Conservation (phyloP, 768 basidiomycete species). For the Tylopilus vinaceipallidus region DNA sequence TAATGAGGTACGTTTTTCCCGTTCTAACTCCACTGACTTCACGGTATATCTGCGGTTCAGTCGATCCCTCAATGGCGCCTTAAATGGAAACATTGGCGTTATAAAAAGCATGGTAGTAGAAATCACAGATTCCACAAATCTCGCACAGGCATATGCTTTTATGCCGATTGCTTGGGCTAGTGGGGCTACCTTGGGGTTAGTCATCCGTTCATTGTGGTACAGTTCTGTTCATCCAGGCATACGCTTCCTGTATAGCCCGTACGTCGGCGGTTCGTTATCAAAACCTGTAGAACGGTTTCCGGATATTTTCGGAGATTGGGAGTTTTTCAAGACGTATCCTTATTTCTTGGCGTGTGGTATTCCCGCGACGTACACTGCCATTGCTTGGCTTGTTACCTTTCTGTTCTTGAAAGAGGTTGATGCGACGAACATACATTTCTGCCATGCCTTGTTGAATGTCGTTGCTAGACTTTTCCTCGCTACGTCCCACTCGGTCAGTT, state of each 20-base stretch:
- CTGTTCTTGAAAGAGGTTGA: constrained; percentile 57
- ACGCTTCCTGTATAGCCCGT: constrained; percentile 42
- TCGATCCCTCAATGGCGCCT: constrained; percentile 68
- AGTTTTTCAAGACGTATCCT: constrained; percentile 64
- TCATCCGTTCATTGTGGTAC: background rate
- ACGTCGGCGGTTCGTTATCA: constrained; percentile 65
- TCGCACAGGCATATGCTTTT: constrained; percentile 65
- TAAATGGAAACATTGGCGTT: constrained; percentile 70
- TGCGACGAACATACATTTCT: background rate
- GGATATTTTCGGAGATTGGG: constrained; percentile 49
- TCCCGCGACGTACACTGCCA: constrained; percentile 54
- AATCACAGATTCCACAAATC: constrained; percentile 68
- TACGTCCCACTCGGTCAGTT: constrained; percentile 29
- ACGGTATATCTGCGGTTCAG: constrained; percentile 30
- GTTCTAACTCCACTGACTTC: background rate
- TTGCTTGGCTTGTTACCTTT: constrained; percentile 52
- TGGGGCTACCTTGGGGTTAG: constrained; percentile 47
- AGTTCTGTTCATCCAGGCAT: background rate
- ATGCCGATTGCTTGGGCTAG: constrained; percentile 54
- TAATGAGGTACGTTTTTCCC: constrained; percentile 38
- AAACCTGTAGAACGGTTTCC: constrained; percentile 70
- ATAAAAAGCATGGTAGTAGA: constrained; percentile 75
- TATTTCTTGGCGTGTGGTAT: constrained; percentile 75
- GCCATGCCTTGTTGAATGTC: background rate
- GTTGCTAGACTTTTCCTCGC: constrained; percentile 34